phyloP scores from a whole-genome alignment of 495 filamentous ascomycete genomes.

The Penicillium paradoxum region DNA sequence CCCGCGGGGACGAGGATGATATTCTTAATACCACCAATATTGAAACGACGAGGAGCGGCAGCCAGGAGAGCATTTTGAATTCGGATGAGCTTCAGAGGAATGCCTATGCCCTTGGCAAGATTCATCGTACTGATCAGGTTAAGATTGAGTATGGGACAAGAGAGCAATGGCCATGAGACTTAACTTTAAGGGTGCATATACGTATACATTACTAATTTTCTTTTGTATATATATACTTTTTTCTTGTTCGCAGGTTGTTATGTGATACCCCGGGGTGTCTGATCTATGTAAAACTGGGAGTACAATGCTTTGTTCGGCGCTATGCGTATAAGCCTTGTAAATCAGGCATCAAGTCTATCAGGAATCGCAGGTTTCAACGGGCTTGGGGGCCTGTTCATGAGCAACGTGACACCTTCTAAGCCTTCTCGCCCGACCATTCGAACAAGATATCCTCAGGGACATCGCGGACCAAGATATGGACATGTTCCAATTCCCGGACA shows the following conservation, averaged over 20 bases:
- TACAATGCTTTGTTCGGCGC: not conserved
- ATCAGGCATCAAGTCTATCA: not conserved
- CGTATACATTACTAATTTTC: too few relatives aligned
- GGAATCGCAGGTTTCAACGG: too few relatives aligned
- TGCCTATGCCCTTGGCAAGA: not conserved
- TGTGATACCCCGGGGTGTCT: too few relatives aligned
- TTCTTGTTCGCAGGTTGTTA: too few relatives aligned
- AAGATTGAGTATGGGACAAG: constrained; percentile 7
- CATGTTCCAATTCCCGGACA: constrained; percentile 74
- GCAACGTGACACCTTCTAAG: not conserved
- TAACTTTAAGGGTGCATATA: not conserved
- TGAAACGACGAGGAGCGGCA: constrained; percentile 5
- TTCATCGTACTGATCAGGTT: constrained; percentile 9
- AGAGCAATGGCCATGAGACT: not conserved
- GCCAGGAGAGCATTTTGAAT: constrained; percentile 14
- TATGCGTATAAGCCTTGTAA: not conserved
- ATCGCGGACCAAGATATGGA: constrained; percentile 64
- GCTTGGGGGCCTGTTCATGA: too few relatives aligned
- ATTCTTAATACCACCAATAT: constrained; percentile 8
- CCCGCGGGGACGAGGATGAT: not conserved
- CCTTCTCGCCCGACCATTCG: constrained; percentile 53
- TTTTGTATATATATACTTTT: too few relatives aligned
- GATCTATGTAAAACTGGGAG: too few relatives aligned
- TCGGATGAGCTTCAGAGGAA: too few relatives aligned
- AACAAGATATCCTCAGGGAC: constrained; percentile 53